A percentile compares a stretch with the other conserved stretches of the same genome.
phyloP scores from a whole-genome alignment of 768 basidiomycete genomes.

The Cystobasidium onofrii region DNA sequence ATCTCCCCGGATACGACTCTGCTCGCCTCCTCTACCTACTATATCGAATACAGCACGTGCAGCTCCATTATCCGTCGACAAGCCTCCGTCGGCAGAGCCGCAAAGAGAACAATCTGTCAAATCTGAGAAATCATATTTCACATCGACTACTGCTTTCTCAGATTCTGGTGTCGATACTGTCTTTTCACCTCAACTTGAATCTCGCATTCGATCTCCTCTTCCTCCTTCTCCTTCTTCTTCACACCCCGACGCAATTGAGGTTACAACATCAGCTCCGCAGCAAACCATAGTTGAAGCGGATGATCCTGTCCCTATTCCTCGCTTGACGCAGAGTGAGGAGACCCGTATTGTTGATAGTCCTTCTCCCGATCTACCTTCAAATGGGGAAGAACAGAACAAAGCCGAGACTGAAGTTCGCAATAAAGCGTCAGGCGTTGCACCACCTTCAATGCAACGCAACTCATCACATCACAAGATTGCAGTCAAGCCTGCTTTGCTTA shows the following conservation, averaged over 20 bases:
- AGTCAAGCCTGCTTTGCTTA: neutral
- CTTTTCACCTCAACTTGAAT: neutral
- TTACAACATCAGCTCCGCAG: neutral
- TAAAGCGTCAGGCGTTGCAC: neutral
- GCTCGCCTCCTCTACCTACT: neutral
- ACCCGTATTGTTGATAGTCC: neutral
- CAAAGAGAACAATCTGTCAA: neutral
- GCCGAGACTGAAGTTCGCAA: too few species aligned
- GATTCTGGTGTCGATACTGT: constrained; percentile 2
- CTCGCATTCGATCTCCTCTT: too few species aligned
- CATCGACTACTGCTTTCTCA: neutral
- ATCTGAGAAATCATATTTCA: neutral
- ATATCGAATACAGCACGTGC: neutral
- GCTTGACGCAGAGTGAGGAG: neutral
- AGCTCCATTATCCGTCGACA: neutral
- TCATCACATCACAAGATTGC: neutral
- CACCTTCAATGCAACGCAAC: neutral
- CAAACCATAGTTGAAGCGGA: neutral
- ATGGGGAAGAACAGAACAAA: neutral
- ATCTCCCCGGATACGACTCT: neutral
- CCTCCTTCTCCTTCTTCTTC: too few species aligned
- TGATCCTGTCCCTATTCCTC: neutral
- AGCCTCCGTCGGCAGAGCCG: too few species aligned
- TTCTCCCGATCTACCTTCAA: neutral
- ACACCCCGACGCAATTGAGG: too few species aligned